Evolutionary conservation across 2,329 filamentous ascomycete species (phyloP).

Genomic region (Hypoxylon sp.): DNA sequence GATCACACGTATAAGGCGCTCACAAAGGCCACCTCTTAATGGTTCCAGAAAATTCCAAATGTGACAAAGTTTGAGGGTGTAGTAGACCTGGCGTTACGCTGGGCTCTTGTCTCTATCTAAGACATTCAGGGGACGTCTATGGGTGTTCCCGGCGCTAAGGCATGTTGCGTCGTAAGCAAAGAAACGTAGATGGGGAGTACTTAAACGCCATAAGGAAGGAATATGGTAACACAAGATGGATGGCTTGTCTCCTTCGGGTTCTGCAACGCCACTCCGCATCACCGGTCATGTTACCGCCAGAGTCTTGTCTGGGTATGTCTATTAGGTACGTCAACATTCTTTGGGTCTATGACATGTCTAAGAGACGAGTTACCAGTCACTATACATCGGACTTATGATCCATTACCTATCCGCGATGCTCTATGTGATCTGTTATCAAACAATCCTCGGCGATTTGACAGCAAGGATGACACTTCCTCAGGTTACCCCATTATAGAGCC

Average conservation of each 20-base stretch:
- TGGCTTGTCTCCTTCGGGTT: not conserved
- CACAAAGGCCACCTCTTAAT: not conserved
- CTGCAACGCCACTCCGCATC: not conserved
- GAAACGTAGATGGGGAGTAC: not conserved
- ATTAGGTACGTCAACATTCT: not conserved
- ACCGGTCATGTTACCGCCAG: not conserved
- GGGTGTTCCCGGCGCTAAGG: conserved; percentile 2
- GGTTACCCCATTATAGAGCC: not conserved
- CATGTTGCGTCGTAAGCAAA: not conserved
- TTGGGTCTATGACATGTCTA: not conserved
- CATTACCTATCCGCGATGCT: not conserved
- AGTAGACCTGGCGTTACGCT: too few relatives aligned
- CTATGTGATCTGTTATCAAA: not conserved
- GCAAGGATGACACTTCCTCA: not conserved
- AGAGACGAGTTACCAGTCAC: not conserved
- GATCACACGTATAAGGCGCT: not conserved
- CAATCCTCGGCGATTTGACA: not conserved
- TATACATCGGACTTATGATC: not conserved
- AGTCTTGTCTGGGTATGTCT: not conserved
- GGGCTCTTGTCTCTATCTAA: not conserved
- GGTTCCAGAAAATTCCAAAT: not conserved
- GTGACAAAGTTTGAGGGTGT: too few relatives aligned
- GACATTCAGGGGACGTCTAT: not conserved
- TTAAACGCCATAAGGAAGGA: not conserved
- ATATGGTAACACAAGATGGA: not conserved